Evolutionary conservation across 1,284 basidiomycete species (phyloP).

Genomic region (Malassezia caprae): DNA sequence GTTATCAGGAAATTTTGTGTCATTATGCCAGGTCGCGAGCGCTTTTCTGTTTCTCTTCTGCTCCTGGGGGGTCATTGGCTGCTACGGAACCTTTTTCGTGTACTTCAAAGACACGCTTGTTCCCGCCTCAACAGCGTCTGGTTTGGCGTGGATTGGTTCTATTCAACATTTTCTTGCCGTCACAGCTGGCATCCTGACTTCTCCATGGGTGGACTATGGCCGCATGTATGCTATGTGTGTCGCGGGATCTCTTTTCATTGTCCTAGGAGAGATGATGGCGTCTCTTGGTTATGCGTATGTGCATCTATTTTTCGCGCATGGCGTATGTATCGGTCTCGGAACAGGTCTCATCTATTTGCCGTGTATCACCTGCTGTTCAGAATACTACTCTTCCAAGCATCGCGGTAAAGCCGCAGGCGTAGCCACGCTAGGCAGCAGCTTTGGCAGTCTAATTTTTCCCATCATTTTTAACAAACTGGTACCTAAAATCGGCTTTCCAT

Average conservation of each 20-base stretch:
- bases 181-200: constrained; percentile 24
- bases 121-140: not conserved
- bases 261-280: constrained; percentile 12
- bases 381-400: constrained; percentile 7
- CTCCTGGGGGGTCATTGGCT: constrained; percentile 1
- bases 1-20: not conserved
- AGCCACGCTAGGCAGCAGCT: constrained; percentile 14
- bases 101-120: not conserved
- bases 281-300: not conserved
- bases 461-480: constrained; percentile 15
- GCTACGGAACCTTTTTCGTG: constrained; percentile 2
- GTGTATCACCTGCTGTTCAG: constrained; percentile 1
- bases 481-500: constrained; percentile 13
- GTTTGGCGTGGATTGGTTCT: constrained; percentile 31
- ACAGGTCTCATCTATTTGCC: constrained; percentile 15
- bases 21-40: not conserved
- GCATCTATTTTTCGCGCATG: constrained; percentile 11
- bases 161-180: constrained; percentile 32
- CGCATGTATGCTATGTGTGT: constrained; percentile 1
- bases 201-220: constrained; percentile 25
- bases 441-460: constrained; percentile 21
- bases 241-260: not conserved
- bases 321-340: constrained; percentile 9
- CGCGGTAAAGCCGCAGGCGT: constrained; percentile 7
- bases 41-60: not conserved